phyloP scores from a whole-genome alignment of 495 filamentous ascomycete species.

The Thozetella sp. region DNA sequence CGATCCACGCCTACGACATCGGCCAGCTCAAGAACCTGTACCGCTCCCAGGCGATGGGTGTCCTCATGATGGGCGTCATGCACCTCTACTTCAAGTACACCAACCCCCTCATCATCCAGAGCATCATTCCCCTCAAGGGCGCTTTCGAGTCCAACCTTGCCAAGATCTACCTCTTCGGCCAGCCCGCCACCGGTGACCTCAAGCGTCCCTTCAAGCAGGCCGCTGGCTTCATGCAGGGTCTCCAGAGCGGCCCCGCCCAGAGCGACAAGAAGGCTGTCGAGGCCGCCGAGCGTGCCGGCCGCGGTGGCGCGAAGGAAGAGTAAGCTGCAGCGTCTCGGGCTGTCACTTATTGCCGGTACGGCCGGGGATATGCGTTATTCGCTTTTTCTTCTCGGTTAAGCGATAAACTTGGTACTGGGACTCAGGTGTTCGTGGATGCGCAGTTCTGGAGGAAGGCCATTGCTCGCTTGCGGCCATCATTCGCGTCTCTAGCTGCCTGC shows the following conservation, averaged over 20 bases:
- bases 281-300: constrained; percentile 81
- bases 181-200: constrained; percentile 88
- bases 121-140: constrained; percentile 95
- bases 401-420: background rate
- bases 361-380: background rate
- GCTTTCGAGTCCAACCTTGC: constrained; percentile 91
- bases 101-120: constrained; percentile 98
- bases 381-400: background rate
- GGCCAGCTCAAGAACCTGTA: constrained; percentile 79
- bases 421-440: background rate
- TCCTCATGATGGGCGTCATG: constrained; percentile 98
- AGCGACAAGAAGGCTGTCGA: constrained; percentile 97
- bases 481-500: too few relatives aligned
- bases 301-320: constrained; percentile 90
- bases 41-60: constrained; percentile 89
- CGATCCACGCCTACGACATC: constrained; percentile 89
- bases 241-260: constrained; percentile 72
- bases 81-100: constrained; percentile 99
- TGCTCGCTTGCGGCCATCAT: too few relatives aligned
- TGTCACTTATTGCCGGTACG: background rate
- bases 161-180: constrained; percentile 91
- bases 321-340: constrained; percentile 41
- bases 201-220: constrained; percentile 92
- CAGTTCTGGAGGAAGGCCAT: too few relatives aligned
- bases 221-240: constrained; percentile 75